A percentile compares a stretch with the other conserved stretches of the same genome.
Evolutionary conservation across 495 filamentous ascomycete genomes (phyloP).

Genomic region (Talaromyces adpressus): DNA sequence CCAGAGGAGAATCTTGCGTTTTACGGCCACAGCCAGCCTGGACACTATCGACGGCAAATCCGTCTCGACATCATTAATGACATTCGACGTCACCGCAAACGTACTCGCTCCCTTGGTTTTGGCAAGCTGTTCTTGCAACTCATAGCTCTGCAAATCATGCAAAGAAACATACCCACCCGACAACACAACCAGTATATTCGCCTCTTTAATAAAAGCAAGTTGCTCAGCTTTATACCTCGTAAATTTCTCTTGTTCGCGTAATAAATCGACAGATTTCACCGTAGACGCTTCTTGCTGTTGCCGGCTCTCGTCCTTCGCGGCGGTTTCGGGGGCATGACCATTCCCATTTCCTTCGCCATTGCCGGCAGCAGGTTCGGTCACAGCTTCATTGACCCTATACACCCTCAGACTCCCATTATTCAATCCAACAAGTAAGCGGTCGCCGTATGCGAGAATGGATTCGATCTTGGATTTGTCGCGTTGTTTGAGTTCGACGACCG

Average conservation of each 20-base stretch:
- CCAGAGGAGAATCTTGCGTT: conserved; percentile 84
- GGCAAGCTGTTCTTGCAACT: conserved; percentile 67
- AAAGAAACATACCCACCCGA: conserved; percentile 82
- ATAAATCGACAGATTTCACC: conserved; percentile 65
- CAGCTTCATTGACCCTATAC: conserved; percentile 77
- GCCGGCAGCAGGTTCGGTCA: conserved; percentile 5
- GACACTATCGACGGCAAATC: conserved; percentile 87
- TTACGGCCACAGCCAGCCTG: conserved; percentile 82
- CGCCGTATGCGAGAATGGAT: conserved; percentile 84
- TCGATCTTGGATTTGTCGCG: conserved; percentile 96
- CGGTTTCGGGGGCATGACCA: conserved; percentile 15
- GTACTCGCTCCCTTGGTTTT: conserved; percentile 81
- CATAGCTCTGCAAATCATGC: conserved; percentile 80
- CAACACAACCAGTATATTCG: conserved; percentile 80
- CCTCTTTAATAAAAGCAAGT: conserved; percentile 91
- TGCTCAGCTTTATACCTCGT: conserved; percentile 82
- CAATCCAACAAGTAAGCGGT: conserved; percentile 83
- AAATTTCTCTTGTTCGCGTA: conserved; percentile 91
- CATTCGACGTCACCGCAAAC: conserved; percentile 91
- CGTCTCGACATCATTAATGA: conserved; percentile 79
- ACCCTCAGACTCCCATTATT: conserved; percentile 84
- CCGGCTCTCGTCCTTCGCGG: conserved; percentile 4
- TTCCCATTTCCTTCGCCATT: conserved; percentile 8
- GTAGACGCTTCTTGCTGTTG: conserved; percentile 20
- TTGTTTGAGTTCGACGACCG: conserved; percentile 91